Evolutionary conservation across 129 eudicot genomes (phyloP), one percentile per base, ranked within the genome.

Genomic region (Escallonia herrerae): DNA sequence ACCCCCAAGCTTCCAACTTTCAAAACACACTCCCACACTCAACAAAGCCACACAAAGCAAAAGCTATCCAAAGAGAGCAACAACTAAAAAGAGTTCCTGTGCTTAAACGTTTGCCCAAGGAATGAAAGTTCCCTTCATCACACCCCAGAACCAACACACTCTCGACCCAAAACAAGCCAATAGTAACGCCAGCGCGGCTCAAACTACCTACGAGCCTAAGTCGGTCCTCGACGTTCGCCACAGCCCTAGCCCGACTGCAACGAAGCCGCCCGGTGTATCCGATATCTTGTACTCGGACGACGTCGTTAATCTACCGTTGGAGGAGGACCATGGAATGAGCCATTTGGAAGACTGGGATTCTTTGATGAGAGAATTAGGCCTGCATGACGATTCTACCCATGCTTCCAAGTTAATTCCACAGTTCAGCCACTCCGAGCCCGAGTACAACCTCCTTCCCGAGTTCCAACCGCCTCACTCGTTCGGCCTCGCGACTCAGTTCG

Each of bases 301-400:
- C 49, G 77, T 77, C 15, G 47, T 77, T 56, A 74, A 74, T 33
- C 54, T 75, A 62, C 33, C 33, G 33, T 22, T 22, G 33, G 33
- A 22, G 33, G 88, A 77, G 63, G 87, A 84, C 59, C 87, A 76
- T 78, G 88, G 68, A 59, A 80, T 83, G 78, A 83, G 72, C 64
- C 84, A 87, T 62, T 71, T 84, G 56, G 97, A 89, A 58, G 95
- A 85, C 64, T 94, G 95, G 95, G 99, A 89, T 63, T 79, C 99
- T 43, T 78, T 89, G 14, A 81, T 94, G 91, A 81, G 76, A 63
- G 99, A 94, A 47, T 70, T 94, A 61, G 97, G 95, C 37, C 81
- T 94, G 47, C 84, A 89, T 74, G 99, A 94, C 74, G 96, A 93
- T 76, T 81, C 83, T 3, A 45, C 56, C 37, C 56, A 77, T 42